phyloP scores from a whole-genome alignment of 2,329 filamentous ascomycete species.

The Colletotrichum filicis region DNA sequence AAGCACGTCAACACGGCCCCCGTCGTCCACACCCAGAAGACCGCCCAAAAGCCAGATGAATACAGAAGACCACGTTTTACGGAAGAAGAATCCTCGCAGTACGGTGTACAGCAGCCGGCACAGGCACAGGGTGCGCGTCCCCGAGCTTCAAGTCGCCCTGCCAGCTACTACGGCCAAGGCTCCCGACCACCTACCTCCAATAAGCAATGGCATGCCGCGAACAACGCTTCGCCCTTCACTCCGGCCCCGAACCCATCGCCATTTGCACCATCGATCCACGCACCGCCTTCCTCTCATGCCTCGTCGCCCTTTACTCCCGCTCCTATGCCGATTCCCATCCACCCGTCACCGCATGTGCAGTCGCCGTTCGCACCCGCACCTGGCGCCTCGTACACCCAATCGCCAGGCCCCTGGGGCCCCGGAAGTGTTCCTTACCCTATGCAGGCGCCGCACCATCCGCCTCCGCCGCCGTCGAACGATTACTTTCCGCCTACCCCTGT shows the following conservation, averaged over 20 bases:
- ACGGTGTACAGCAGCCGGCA: slow-evolving; percentile 44
- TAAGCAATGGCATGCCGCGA: slow-evolving; percentile 31
- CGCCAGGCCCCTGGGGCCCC: slow-evolving; percentile 18
- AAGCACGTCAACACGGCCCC: slow-evolving; percentile 52
- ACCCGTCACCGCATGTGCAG: neutral
- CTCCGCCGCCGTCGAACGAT: slow-evolving; percentile 9
- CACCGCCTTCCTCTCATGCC: slow-evolving; percentile 7
- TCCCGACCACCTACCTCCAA: slow-evolving; percentile 35
- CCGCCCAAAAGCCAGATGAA: slow-evolving; percentile 22
- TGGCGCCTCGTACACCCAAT: slow-evolving; percentile 15
- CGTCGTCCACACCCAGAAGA: slow-evolving; percentile 33
- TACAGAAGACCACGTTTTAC: slow-evolving; percentile 41
- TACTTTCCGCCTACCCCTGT: slow-evolving; percentile 36
- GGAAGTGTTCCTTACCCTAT: slow-evolving; percentile 20
- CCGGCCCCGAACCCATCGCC: neutral
- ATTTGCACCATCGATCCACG: slow-evolving; percentile 7
- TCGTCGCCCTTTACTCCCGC: slow-evolving; percentile 14
- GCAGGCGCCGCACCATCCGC: slow-evolving; percentile 7
- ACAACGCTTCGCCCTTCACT: slow-evolving; percentile 1
- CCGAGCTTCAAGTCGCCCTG: slow-evolving; percentile 27
- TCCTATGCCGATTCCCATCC: neutral
- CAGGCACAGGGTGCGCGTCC: slow-evolving; percentile 40
- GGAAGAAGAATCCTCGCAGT: slow-evolving; percentile 49
- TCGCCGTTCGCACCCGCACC: slow-evolving; percentile 19
- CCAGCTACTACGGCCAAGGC: slow-evolving; percentile 36